Base-by-base conservation (phyloP, 495 filamentous ascomycete genomes). In the Alectoria sarmentosa region DNA sequence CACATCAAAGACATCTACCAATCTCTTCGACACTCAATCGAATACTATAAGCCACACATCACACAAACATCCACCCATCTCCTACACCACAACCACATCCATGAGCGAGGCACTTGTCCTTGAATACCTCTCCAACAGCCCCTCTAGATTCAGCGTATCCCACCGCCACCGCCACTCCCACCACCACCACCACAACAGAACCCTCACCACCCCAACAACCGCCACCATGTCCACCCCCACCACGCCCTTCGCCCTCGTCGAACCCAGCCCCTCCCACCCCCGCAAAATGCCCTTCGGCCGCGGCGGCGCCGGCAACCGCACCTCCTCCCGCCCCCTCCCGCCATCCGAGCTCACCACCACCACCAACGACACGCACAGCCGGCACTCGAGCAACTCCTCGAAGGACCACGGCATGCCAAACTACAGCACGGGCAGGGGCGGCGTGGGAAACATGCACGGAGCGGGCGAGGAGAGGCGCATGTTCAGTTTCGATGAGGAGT, bases 401-500 rank as follows among this genome's bases (percentile, higher is more conserved):
- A 21, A 72, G 75, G 46, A 71, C 77, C 72, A 71, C 79, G 73
- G 75, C 79, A 65, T 76, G 70, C 60, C 69, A 54, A 78, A 79
- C 70, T 95, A 88, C 84, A 83, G 82, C 70, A 85, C 86, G 21
- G 93, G 94, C 68, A 88, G 93, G 41, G 94, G 94, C 58, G 94
- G 94, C 39, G 91, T 88, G 55, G 94, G 94, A 67, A 98, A 97
- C 77, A 82, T 91, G 65, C 88, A 90, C 79, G 77, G 79, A 66
- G 76, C 81, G 66, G 69, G 69, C 41, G 80, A 84, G 71, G 85
- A 88, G 69, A 86, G 88, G 54, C 83, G 89, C 67, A 85, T 90
- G 70, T 89, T 96, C 79, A 88, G 84, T 65, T 94, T 97, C 78
- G 91, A 96, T 76, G 93, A 97, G 80, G 93, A 97, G 74, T 85